Base-by-base conservation (phyloP, 148 eudicot species). In the Pharnaceum exiguum region DNA sequence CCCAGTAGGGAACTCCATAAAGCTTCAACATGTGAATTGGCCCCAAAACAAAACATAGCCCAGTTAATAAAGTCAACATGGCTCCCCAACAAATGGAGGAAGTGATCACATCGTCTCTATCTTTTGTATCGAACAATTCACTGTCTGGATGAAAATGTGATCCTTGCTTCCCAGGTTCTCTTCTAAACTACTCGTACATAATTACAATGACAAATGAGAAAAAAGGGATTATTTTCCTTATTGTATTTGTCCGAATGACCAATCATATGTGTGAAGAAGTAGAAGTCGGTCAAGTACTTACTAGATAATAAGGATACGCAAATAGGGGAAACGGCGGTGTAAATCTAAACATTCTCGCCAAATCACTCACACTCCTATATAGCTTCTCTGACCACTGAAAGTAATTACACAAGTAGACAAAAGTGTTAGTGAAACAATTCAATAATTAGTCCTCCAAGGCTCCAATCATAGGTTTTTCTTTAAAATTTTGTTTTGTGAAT, bases 81-180 rank as follows among this genome's bases (percentile, higher is more conserved):
- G 77, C 79, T 4, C 38, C 39, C 85, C 85, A 81, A 53, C 82
- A 74, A 29, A 71, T 43, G 1, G 85, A 71, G 8, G 85, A 81
- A 13, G 79, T 81, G 68, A 77, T 71, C 23, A 81, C 69, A 36
- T 74, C 75, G 40, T 74, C 71, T 63, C 51, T 71, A 44, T 81
- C 85, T 5, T 45, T 60, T 24, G 77, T 75, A 30, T 49, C 60
- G 59, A 81, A 81, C 65, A 81, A 47, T 15, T 74, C 75, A 19
- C 85, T 81, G 58, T 52, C 62, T 4, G 85, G 85, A 49, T 77
- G 36, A 37, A 58, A 81, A 66, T 81, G 85, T 4, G 85, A 81
- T 12, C 85, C 85, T 3, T 51, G 67, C 65, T 81, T 81, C 46
- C 82, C 85, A 0, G 85, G 85, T 49, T 77, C 75, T 65, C 85